Evolutionary conservation across 164 flowering plant species (phyloP).

Genomic region (Stephania yunnanensis): DNA sequence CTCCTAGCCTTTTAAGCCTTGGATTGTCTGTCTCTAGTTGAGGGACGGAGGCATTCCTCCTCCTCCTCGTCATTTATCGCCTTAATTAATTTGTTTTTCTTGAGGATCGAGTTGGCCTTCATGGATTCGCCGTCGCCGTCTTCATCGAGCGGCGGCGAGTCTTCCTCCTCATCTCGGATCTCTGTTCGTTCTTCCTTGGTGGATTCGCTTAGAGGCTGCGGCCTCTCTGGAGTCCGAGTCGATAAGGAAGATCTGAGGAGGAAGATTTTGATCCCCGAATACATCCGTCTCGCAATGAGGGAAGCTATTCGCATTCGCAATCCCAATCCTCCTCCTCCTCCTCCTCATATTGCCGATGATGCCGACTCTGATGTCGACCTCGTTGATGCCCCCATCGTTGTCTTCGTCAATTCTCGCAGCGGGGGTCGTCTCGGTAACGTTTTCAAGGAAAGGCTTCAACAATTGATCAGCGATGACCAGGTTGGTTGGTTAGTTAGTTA

Average conservation of each 20-base stretch:
- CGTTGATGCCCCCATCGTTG: constrained; percentile 64
- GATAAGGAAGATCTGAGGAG: constrained; percentile 51
- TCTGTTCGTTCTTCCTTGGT: constrained; percentile 45
- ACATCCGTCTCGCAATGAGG: constrained; percentile 56
- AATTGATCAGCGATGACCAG: constrained; percentile 78
- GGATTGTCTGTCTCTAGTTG: too few relatives aligned
- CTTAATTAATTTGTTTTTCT: neutral
- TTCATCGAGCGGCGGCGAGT: constrained; percentile 5
- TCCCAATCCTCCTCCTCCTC: constrained; percentile 10
- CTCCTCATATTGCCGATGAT: constrained; percentile 11
- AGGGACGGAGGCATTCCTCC: neutral
- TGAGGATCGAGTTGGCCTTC: neutral
- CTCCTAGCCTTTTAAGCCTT: too few relatives aligned
- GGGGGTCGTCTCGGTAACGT: constrained; percentile 85
- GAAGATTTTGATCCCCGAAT: constrained; percentile 47
- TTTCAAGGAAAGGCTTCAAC: constrained; percentile 61
- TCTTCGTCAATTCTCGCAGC: constrained; percentile 76
- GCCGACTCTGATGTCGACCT: constrained; percentile 9
- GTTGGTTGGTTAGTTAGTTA: constrained; percentile 19
- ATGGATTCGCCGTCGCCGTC: constrained; percentile 19
- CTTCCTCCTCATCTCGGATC: constrained; percentile 6
- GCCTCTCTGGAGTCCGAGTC: constrained; percentile 49
- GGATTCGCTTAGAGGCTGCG: constrained; percentile 57
- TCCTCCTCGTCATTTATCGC: neutral
- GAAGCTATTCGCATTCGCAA: constrained; percentile 43